These are phyloP conservation scores for Boletellus emodensis DNA, from an alignment of 768 basidiomycete species.

Conservation along the genomic window DNA sequence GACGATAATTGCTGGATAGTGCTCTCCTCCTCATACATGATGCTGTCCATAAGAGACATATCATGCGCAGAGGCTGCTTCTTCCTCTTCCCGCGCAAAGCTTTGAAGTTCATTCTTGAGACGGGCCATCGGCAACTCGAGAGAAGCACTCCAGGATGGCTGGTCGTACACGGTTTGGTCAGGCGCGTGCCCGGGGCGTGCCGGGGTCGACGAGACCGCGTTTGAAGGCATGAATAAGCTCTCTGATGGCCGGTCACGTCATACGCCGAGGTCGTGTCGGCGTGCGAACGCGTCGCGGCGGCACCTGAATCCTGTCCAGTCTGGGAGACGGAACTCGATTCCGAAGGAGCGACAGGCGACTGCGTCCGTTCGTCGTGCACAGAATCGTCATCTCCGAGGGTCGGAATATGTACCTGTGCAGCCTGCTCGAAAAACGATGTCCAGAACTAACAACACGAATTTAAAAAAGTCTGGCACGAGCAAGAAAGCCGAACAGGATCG, in stretches of 20 bases:
- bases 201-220: slow-evolving; percentile 76
- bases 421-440: slow-evolving; percentile 93
- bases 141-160: slow-evolving; percentile 68
- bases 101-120: slow-evolving; percentile 58
- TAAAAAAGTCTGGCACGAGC: not conserved
- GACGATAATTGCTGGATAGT: slow-evolving; percentile 22
- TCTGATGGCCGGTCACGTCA: slow-evolving; percentile 52
- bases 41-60: slow-evolving; percentile 21
- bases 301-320: slow-evolving; percentile 6
- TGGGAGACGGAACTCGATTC: slow-evolving; percentile 15
- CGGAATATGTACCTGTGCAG: slow-evolving; percentile 82
- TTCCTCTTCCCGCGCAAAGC: slow-evolving; percentile 42
- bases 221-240: slow-evolving; percentile 70
- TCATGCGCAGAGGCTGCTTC: slow-evolving; percentile 30
- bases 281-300: slow-evolving; percentile 11
- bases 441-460: slow-evolving; percentile 63
- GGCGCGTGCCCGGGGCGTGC: slow-evolving; percentile 37
- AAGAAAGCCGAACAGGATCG: slow-evolving; percentile 19
- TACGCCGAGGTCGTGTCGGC: slow-evolving; percentile 20
- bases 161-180: slow-evolving; percentile 42
- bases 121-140: slow-evolving; percentile 71
- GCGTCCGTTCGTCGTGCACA: slow-evolving; percentile 47
- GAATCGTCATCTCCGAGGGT: slow-evolving; percentile 66
- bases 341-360: slow-evolving; percentile 21
- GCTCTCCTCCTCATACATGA: slow-evolving; percentile 29